Evolutionary conservation across 805 yeast species (phyloP).

Genomic region (Saccharomycopsis schoenii): DNA sequence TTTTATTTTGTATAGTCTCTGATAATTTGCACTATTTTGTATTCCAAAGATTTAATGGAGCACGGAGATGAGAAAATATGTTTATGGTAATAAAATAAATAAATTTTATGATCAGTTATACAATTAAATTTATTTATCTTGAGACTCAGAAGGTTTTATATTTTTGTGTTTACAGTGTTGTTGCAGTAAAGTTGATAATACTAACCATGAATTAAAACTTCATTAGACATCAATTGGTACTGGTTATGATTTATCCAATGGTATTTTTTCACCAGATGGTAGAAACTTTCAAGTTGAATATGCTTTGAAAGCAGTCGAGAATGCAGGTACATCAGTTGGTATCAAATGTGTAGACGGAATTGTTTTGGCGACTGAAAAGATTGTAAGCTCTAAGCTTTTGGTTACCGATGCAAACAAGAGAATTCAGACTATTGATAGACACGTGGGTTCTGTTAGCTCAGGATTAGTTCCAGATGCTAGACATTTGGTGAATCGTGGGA

Average conservation of each 20-base stretch:
- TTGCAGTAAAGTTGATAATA: background rate
- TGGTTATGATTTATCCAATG: slow-evolving; percentile 95
- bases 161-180: no score
- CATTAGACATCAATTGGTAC: slow-evolving; percentile 88
- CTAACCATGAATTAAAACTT: background rate
- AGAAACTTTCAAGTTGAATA: slow-evolving; percentile 96
- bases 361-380: slow-evolving; percentile 95
- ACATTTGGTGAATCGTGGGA: slow-evolving; percentile 81
- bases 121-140: no score
- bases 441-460: slow-evolving; percentile 89
- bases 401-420: slow-evolving; percentile 85
- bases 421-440: slow-evolving; percentile 88
- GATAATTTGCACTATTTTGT: background rate
- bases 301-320: slow-evolving; percentile 95
- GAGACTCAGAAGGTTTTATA: no score
- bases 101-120: no score
- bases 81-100: no score
- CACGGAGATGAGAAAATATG: background rate
- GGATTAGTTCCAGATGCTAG: slow-evolving; percentile 97
- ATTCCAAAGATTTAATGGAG: background rate
- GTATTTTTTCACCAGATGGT: slow-evolving; percentile 84
- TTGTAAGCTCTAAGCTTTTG: slow-evolving; percentile 73
- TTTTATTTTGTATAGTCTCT: background rate
- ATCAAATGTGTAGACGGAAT: slow-evolving; percentile 88
- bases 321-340: slow-evolving; percentile 92